A percentile compares a stretch with the other conserved stretches of the same genome.
phyloP scores from a whole-genome alignment of 805 yeast species.

The Naumovozyma castellii region DNA sequence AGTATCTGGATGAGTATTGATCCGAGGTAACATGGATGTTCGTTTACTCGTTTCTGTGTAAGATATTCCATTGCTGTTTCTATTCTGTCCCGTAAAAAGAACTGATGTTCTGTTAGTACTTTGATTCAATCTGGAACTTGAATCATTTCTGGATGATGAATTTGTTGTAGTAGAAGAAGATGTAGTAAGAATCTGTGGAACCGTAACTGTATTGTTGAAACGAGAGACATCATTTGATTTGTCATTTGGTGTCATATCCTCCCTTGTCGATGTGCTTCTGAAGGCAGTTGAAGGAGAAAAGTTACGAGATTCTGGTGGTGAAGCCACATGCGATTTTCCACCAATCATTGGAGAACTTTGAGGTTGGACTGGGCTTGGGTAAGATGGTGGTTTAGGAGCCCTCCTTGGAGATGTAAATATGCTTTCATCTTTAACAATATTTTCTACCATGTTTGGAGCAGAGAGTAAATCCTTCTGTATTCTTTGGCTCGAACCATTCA shows the following conservation, averaged over 20 bases:
- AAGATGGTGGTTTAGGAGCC: conserved; percentile 61
- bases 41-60: neutral
- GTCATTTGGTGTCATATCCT: neutral
- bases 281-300: neutral
- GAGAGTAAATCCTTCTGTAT: conserved; percentile 3
- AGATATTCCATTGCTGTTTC: neutral
- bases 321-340: conserved; percentile 1
- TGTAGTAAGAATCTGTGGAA: neutral
- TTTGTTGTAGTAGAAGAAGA: neutral
- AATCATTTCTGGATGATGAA: neutral
- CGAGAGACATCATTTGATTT: neutral
- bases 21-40: conserved; percentile 15
- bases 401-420: conserved; percentile 58
- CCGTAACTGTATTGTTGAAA: neutral
- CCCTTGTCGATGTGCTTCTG: neutral
- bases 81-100: conserved; percentile 12
- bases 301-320: conserved; percentile 1
- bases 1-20: neutral
- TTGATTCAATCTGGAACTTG: neutral
- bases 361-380: conserved; percentile 36
- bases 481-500: conserved; percentile 8
- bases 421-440: conserved; percentile 10
- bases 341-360: conserved; percentile 24
- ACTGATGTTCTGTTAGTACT: conserved; percentile 15
- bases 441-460: conserved; percentile 10